phyloP scores from a whole-genome alignment of 129 eudicot species.

The Ambrosia artemisiifolia region DNA sequence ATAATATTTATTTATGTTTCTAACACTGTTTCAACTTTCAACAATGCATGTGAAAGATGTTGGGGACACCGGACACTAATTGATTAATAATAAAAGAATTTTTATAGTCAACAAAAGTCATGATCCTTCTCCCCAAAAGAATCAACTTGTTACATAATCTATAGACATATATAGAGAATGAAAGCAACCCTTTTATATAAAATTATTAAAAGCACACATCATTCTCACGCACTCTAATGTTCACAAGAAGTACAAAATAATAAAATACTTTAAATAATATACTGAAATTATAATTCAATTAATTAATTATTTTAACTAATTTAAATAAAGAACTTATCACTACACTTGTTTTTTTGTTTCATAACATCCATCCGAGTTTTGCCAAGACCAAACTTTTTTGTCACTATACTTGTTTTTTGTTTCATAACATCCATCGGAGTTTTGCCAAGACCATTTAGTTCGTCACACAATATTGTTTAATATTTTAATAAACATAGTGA shows the following conservation, averaged over 20 bases:
- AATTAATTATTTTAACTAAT: background rate
- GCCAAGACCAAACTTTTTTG: background rate
- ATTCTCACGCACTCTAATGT: background rate
- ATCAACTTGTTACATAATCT: slow-evolving; percentile 25
- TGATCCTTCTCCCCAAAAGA: slow-evolving; percentile 22
- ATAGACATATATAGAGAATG: slow-evolving; percentile 20
- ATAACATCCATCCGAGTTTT: background rate
- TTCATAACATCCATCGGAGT: background rate
- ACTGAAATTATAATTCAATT: background rate
- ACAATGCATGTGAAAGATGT: slow-evolving; percentile 18
- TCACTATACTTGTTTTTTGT: background rate
- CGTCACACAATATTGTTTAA: background rate
- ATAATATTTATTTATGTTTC: background rate
- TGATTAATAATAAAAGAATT: background rate
- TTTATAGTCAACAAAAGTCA: slow-evolving; percentile 23
- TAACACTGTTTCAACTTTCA: background rate
- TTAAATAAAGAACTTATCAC: background rate
- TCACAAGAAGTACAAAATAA: background rate
- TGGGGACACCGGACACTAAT: slow-evolving; percentile 16
- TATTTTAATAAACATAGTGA: background rate
- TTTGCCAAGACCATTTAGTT: background rate
- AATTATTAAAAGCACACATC: background rate
- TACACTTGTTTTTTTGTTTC: background rate
- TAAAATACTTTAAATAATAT: background rate
- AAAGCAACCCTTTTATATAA: slow-evolving; percentile 23